Evolutionary conservation across 805 yeast genomes (phyloP).

Genomic region (Komagataella pastoris): DNA sequence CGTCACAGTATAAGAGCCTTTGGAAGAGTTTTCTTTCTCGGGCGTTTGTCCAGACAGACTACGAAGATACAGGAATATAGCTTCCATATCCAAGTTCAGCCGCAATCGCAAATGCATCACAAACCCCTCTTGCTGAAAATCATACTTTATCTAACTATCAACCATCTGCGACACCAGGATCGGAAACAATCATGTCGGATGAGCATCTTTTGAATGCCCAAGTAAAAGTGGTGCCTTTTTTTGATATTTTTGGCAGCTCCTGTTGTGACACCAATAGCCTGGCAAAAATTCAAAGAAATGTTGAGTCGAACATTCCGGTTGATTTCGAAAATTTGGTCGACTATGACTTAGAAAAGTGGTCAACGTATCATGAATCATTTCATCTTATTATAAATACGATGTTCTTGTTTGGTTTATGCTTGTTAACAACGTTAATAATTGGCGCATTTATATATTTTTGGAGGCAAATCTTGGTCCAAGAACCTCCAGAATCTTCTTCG

Average conservation of each 20-base stretch:
- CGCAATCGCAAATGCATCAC: neutral
- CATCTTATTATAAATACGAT: neutral
- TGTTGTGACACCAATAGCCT: neutral
- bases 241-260: neutral
- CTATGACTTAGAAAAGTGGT: neutral
- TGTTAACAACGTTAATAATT: neutral
- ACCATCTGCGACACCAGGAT: neutral
- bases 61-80: slow-evolving; percentile 12
- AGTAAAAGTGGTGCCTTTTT: neutral
- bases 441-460: neutral
- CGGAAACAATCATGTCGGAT: neutral
- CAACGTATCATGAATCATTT: neutral
- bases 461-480: neutral
- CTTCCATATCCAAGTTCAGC: neutral
- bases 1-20: slow-evolving; percentile 3
- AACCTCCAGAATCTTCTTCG: neutral
- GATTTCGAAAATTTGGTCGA: neutral
- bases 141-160: neutral
- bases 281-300: neutral
- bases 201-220: neutral
- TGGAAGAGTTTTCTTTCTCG: slow-evolving; percentile 2
- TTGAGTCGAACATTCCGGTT: neutral
- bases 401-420: neutral
- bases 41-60: slow-evolving; percentile 1
- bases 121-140: neutral